Evolutionary conservation across 2,329 filamentous ascomycete genomes (phyloP).

Genomic region (Neonectria sp.): DNA sequence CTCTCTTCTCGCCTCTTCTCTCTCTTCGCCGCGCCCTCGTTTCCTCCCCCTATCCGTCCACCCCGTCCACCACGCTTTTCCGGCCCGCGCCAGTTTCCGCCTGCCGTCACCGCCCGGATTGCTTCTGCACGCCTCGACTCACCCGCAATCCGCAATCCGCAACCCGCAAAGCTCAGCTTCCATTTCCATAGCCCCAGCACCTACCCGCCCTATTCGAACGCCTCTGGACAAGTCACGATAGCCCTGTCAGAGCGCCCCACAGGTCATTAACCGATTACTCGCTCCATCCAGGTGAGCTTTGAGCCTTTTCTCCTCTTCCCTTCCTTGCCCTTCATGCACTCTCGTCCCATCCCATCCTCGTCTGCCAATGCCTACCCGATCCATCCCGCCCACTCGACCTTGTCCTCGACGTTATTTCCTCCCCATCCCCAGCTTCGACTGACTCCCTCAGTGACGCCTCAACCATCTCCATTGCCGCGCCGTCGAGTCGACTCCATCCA

Average conservation of each 20-base stretch:
- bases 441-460: constrained; percentile 29
- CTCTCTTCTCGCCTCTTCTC: constrained; percentile 7
- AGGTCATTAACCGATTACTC: constrained; percentile 43
- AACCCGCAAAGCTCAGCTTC: constrained; percentile 20
- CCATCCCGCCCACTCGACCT: constrained; percentile 40
- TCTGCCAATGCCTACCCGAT: constrained; percentile 42
- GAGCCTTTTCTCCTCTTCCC: constrained; percentile 38
- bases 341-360: constrained; percentile 42
- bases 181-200: constrained; percentile 31
- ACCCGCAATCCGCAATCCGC: constrained; percentile 6
- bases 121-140: constrained; percentile 40
- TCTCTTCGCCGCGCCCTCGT: constrained; percentile 1
- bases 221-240: constrained; percentile 43
- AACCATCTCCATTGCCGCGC: constrained; percentile 23
- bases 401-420: constrained; percentile 40
- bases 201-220: constrained; percentile 44
- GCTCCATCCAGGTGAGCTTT: constrained; percentile 46
- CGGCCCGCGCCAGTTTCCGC: constrained; percentile 38
- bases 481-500: constrained; percentile 36
- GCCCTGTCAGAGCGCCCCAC: constrained; percentile 48
- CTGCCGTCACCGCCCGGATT: constrained; percentile 35
- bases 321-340: constrained; percentile 46
- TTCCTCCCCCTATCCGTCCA: constrained; percentile 3
- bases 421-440: constrained; percentile 37
- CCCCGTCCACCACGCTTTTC: constrained; percentile 21